phyloP scores from a whole-genome alignment of 352 stramenopile genomes.

The Phytophthora ohioensis region DNA sequence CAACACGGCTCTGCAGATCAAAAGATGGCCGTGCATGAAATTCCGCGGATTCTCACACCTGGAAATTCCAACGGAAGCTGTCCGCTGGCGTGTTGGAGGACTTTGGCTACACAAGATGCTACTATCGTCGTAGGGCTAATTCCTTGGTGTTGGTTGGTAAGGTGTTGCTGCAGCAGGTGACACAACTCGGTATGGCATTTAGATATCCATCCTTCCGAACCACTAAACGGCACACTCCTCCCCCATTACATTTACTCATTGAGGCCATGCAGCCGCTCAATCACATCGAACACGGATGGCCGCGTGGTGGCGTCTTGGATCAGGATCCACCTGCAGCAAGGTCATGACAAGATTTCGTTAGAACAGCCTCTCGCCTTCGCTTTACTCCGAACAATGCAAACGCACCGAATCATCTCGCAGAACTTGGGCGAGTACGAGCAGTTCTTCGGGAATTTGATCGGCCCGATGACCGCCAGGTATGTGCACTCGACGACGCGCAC shows the following conservation, averaged over 20 bases:
- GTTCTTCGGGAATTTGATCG: constrained; percentile 78
- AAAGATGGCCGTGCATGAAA: too few species aligned
- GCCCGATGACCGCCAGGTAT: constrained; percentile 87
- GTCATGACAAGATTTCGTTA: not conserved
- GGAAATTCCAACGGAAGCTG: too few species aligned
- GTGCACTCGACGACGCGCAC: constrained; percentile 85
- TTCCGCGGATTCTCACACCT: too few species aligned
- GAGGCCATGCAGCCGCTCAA: constrained; percentile 62
- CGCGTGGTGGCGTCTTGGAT: constrained; percentile 57
- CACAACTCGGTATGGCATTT: not conserved
- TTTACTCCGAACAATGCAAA: not conserved
- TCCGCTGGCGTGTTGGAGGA: too few species aligned
- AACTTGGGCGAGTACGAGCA: constrained; percentile 67
- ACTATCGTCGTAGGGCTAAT: too few species aligned
- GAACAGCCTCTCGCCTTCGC: too few species aligned
- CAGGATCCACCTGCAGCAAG: constrained; percentile 67
- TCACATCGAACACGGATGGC: constrained; percentile 74
- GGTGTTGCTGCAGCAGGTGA: too few species aligned
- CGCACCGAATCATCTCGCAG: constrained; percentile 77
- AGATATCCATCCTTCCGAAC: not conserved
- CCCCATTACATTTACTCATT: constrained; percentile 22
- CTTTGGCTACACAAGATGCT: too few species aligned
- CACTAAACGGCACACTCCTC: not conserved
- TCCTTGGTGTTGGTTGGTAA: too few species aligned
- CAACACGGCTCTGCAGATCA: too few species aligned